Evolutionary conservation across 352 stramenopile genomes (phyloP).

Genomic region (Pythium rishiriense): DNA sequence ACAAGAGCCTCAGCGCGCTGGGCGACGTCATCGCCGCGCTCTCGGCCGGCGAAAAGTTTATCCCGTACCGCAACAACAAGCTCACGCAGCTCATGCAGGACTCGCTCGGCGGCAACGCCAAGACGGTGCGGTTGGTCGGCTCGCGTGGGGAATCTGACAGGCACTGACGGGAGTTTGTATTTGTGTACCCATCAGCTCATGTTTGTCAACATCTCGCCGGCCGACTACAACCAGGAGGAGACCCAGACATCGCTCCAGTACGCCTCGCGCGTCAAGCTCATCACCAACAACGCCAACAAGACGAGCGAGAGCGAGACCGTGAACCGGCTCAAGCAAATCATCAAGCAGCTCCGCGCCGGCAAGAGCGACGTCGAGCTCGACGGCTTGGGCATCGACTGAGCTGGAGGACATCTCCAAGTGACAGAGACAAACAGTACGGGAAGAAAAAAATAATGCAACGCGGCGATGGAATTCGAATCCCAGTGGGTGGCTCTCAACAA

Average conservation of each 20-base stretch:
- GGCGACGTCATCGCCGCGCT: conserved; percentile 93
- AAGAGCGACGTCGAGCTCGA: conserved; percentile 73
- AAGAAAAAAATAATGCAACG: conserved; percentile 10
- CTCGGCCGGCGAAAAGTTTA: conserved; percentile 91
- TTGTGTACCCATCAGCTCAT: conserved; percentile 62
- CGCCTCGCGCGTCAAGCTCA: conserved; percentile 85
- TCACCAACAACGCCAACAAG: conserved; percentile 89
- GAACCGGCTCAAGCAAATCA: conserved; percentile 80
- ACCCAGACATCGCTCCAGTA: conserved; percentile 84
- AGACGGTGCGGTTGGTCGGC: conserved; percentile 90
- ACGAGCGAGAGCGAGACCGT: conserved; percentile 84
- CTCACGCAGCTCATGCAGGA: conserved; percentile 94
- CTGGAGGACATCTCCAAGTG: not conserved
- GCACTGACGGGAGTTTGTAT: not conserved
- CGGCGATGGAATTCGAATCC: conserved; percentile 16
- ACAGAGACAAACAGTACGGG: not conserved
- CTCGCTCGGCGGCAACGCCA: conserved; percentile 92
- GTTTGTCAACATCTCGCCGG: conserved; percentile 90
- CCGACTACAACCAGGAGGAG: conserved; percentile 90
- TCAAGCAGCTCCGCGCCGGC: conserved; percentile 71
- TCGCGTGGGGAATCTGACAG: no score
- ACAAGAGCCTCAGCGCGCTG: conserved; percentile 88
- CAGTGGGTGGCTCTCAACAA: conserved; percentile 76
- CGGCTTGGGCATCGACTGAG: conserved; percentile 48
- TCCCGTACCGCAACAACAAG: conserved; percentile 94